These are phyloP conservation scores for Closterium sp. DNA, from an alignment of 139 green algal genomes.

Conservation along the genomic window DNA sequence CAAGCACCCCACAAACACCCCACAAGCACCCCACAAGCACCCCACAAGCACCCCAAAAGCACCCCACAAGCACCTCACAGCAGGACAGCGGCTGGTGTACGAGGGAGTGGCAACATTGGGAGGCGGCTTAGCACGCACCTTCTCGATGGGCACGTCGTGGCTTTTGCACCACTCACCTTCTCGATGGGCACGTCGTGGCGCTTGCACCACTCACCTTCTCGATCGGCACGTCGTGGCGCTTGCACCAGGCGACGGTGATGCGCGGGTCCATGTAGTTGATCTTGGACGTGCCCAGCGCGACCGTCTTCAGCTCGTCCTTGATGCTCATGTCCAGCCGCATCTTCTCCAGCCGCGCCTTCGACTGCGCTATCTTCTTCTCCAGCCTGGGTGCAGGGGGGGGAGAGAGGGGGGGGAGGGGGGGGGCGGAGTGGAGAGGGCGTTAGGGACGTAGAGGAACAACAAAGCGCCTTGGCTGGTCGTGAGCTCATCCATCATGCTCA, in stretches of 20 bases:
- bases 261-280: slow-evolving; percentile 99
- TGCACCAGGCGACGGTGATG: slow-evolving; percentile 98
- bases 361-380: slow-evolving; percentile 47
- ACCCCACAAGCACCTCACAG: too few relatives aligned
- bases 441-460: not conserved
- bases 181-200: slow-evolving; percentile 86
- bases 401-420: not conserved
- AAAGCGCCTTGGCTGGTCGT: not conserved
- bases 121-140: slow-evolving; percentile 55
- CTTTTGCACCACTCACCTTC: slow-evolving; percentile 96
- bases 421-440: not conserved
- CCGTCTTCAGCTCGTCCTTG: slow-evolving; percentile 69
- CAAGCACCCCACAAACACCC: too few relatives aligned
- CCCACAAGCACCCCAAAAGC: too few relatives aligned
- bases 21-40: too few relatives aligned
- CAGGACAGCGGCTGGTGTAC: too few relatives aligned
- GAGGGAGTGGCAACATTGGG: too few relatives aligned
- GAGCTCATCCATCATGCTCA: slow-evolving; percentile 47
- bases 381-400: slow-evolving; percentile 27
- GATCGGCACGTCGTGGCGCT: slow-evolving; percentile 84
- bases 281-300: slow-evolving; percentile 96
- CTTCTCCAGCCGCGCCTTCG: slow-evolving; percentile 56
- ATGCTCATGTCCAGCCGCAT: slow-evolving; percentile 48
- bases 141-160: slow-evolving; percentile 88
- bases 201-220: slow-evolving; percentile 87